These are phyloP conservation scores for Cylindrotheca closterium DNA, from an alignment of 108 stramenopile species.

Conservation along the genomic window DNA sequence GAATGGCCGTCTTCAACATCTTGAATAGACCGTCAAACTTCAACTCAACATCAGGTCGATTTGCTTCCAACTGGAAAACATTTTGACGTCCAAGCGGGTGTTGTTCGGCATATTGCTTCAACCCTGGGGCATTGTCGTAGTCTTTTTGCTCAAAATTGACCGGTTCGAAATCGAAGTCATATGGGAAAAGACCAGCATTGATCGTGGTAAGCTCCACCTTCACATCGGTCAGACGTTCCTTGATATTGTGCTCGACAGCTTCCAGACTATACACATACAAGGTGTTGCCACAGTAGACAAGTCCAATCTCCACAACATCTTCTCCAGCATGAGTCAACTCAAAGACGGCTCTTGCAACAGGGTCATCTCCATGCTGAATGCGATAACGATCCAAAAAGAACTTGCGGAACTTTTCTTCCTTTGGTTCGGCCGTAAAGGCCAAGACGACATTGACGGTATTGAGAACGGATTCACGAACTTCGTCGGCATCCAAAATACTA, in stretches of 20 bases:
- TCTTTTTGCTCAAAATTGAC: constrained; percentile 31
- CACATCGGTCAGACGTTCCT: constrained; percentile 9
- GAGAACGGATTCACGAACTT: background rate
- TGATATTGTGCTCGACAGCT: constrained; percentile 13
- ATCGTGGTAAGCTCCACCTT: constrained; percentile 6
- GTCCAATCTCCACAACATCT: constrained; percentile 10
- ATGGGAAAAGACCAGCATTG: constrained; percentile 18
- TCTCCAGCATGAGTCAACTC: constrained; percentile 4
- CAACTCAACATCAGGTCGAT: background rate
- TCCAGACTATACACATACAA: constrained; percentile 6
- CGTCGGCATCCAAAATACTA: constrained; percentile 21
- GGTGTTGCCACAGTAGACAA: constrained; percentile 6
- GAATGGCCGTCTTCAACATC: constrained; percentile 3
- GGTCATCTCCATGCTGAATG: constrained; percentile 20
- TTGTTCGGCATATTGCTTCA: constrained; percentile 65
- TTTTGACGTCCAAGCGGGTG: constrained; percentile 57
- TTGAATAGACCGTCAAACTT: background rate
- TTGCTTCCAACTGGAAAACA: constrained; percentile 38
- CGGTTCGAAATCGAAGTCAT: constrained; percentile 12
- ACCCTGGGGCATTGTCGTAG: constrained; percentile 55
- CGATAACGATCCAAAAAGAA: constrained; percentile 31
- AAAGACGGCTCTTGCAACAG: constrained; percentile 15
- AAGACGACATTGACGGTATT: background rate
- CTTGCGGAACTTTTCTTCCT: constrained; percentile 13
- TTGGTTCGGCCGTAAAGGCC: constrained; percentile 4